Conservation (phyloP, 768 basidiomycete species). For the Auriscalpium vulgare region DNA sequence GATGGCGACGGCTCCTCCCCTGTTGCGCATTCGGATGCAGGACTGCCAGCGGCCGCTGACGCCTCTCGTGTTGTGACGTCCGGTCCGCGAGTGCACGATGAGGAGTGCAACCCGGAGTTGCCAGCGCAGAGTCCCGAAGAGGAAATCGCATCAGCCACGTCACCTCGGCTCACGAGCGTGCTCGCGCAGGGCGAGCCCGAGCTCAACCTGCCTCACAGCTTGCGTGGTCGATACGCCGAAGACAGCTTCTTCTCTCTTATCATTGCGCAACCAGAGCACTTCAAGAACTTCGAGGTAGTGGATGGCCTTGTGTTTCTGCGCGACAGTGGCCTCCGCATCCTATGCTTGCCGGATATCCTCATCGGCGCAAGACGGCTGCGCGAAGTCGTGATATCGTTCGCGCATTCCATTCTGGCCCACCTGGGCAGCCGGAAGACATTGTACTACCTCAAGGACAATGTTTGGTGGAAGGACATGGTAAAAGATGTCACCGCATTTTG, state of each 20-base stretch:
- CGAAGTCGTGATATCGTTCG: slow-evolving; percentile 14
- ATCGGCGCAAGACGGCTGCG: background rate
- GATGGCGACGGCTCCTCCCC: no score
- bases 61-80: no score
- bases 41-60: no score
- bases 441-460: slow-evolving; percentile 8
- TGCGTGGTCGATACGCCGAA: background rate
- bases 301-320: background rate
- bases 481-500: slow-evolving; percentile 13
- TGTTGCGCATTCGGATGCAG: no score
- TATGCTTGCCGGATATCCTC: slow-evolving; percentile 4
- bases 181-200: no score
- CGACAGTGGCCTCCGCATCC: background rate
- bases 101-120: no score
- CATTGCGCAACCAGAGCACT: background rate
- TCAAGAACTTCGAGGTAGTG: background rate
- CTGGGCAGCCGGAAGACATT: slow-evolving; percentile 15
- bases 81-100: no score
- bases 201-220: no score
- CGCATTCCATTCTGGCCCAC: slow-evolving; percentile 17
- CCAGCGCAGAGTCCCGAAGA: no score
- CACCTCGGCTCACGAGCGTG: no score
- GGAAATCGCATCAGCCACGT: no score
- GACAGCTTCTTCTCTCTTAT: background rate
- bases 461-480: slow-evolving; percentile 16